Percentiles rank a stretch among this genome's conserved stretches.
These are phyloP conservation scores for Pezicula carpinea DNA, from an alignment of 2,329 filamentous ascomycete species.

Conservation along the genomic window DNA sequence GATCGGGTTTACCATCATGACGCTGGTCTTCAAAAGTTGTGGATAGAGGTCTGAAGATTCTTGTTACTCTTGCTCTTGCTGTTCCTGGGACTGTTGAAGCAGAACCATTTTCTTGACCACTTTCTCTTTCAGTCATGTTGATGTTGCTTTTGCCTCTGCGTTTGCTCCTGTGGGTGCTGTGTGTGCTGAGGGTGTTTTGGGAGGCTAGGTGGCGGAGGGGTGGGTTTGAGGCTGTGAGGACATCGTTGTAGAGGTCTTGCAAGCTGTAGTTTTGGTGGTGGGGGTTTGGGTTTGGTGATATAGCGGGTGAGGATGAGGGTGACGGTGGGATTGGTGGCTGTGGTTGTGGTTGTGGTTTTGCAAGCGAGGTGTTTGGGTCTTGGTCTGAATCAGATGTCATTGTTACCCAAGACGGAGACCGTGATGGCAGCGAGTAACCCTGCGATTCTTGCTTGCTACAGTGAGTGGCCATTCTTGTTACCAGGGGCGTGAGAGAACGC, in stretches of 20 bases:
- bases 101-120: not conserved
- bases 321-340: not conserved
- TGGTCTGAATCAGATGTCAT: too few relatives aligned
- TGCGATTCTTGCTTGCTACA: too few relatives aligned
- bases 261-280: not conserved
- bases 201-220: slow-evolving; percentile 15
- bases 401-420: too few relatives aligned
- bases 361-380: too few relatives aligned
- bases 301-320: not conserved
- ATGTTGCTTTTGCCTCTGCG: not conserved
- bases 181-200: slow-evolving; percentile 10
- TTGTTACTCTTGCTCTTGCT: too few relatives aligned
- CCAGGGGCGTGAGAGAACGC: too few relatives aligned
- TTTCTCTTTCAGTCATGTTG: not conserved
- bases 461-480: too few relatives aligned
- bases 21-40: slow-evolving; percentile 15
- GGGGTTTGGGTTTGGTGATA: not conserved
- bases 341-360: too few relatives aligned
- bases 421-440: too few relatives aligned
- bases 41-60: not conserved
- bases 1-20: slow-evolving; percentile 8
- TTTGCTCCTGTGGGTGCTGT: not conserved
- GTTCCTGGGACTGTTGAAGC: too few relatives aligned
- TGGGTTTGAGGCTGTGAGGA: slow-evolving; percentile 13
- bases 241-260: slow-evolving; percentile 9